phyloP scores from a whole-genome alignment of 2,329 filamentous ascomycete species.

The Elsinoe fawcettii region DNA sequence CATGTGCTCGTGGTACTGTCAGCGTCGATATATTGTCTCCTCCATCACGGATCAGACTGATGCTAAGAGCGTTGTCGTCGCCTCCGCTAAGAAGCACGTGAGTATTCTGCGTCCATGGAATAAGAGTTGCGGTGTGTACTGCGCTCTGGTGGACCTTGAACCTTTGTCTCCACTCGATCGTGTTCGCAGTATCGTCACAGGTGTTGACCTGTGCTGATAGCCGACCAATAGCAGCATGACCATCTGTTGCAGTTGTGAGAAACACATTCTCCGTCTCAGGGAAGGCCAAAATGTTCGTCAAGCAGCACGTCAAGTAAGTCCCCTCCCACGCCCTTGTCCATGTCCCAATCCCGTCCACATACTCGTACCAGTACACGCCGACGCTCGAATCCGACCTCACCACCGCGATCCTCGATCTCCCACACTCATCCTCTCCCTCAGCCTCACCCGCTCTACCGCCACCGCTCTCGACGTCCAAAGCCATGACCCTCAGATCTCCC shows the following conservation, averaged over 20 bases:
- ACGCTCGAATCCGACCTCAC: slow-evolving; percentile 7
- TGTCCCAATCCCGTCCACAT: slow-evolving; percentile 19
- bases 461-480: slow-evolving; percentile 49
- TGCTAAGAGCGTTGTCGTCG: slow-evolving; percentile 74
- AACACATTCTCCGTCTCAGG: slow-evolving; percentile 4
- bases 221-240: slow-evolving; percentile 58
- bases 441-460: not conserved
- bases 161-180: slow-evolving; percentile 30
- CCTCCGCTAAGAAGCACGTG: slow-evolving; percentile 65
- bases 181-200: not conserved
- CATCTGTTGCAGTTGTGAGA: slow-evolving; percentile 59
- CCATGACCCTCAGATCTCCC: slow-evolving; percentile 32
- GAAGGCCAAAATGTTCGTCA: slow-evolving; percentile 54
- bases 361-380: slow-evolving; percentile 15
- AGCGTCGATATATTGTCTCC: slow-evolving; percentile 24
- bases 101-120: slow-evolving; percentile 27
- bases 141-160: slow-evolving; percentile 67
- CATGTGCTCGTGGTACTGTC: slow-evolving; percentile 55
- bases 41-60: slow-evolving; percentile 34
- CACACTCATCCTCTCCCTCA: slow-evolving; percentile 18
- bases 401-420: slow-evolving; percentile 7
- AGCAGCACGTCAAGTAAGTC: slow-evolving; percentile 50
- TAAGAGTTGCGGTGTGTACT: slow-evolving; percentile 53
- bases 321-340: slow-evolving; percentile 34
- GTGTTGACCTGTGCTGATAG: not conserved